phyloP scores from a whole-genome alignment of 345 rosid species.

The Mercurialis annua region DNA sequence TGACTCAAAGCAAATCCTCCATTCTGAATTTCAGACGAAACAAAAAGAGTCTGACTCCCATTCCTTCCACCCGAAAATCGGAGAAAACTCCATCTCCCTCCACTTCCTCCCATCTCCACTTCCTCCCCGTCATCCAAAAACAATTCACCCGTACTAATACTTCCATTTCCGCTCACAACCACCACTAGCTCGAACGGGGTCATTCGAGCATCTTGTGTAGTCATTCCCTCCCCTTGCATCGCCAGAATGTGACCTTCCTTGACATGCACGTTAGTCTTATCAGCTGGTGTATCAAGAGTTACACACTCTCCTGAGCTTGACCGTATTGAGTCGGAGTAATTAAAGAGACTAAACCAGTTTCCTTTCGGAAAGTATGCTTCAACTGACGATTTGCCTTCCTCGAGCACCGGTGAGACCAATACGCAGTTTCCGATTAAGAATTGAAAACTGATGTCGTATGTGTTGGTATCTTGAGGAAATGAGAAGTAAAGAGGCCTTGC shows the following conservation, averaged over 20 bases:
- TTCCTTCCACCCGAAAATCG: conserved; percentile 31
- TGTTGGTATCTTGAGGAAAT: conserved; percentile 48
- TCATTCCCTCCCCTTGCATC: conserved; percentile 68
- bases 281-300: conserved; percentile 47
- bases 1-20: conserved; percentile 47
- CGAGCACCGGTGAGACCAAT: conserved; percentile 56
- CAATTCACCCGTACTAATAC: conserved; percentile 43
- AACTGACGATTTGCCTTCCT: conserved; percentile 31
- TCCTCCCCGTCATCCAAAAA: conserved; percentile 67
- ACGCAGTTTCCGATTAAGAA: conserved; percentile 59
- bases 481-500: conserved; percentile 79
- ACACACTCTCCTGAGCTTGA: conserved; percentile 32
- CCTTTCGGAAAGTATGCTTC: conserved; percentile 65
- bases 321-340: conserved; percentile 42
- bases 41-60: conserved; percentile 20
- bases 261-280: conserved; percentile 59
- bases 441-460: conserved; percentile 48
- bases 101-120: conserved; percentile 47
- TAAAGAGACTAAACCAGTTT: conserved; percentile 67
- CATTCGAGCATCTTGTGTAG: conserved; percentile 47
- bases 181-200: conserved; percentile 56
- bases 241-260: conserved; percentile 60
- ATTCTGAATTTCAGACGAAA: conserved; percentile 46
- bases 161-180: conserved; percentile 31
- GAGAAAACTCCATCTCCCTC: conserved; percentile 50